These are phyloP conservation scores for Gliomastix tumulicola DNA, from an alignment of 2,329 filamentous ascomycete genomes.

Conservation along the genomic window DNA sequence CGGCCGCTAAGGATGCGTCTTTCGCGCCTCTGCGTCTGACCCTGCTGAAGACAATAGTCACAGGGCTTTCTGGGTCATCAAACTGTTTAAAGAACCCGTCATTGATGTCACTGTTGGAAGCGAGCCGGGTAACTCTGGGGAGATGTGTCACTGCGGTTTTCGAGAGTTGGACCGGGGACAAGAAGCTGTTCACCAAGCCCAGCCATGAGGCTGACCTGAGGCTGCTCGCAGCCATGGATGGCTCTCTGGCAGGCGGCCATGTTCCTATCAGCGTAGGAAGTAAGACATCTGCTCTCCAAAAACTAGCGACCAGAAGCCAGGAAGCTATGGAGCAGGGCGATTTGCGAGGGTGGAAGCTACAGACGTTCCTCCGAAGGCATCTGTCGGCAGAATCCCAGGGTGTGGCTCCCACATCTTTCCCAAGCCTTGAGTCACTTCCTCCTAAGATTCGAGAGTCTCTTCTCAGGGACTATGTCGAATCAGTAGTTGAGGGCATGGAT, in stretches of 20 bases:
- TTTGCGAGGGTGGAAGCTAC: slow-evolving; percentile 36
- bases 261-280: slow-evolving; percentile 12
- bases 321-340: slow-evolving; percentile 24
- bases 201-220: slow-evolving; percentile 13
- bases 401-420: slow-evolving; percentile 23
- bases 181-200: slow-evolving; percentile 17
- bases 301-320: slow-evolving; percentile 25
- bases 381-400: slow-evolving; percentile 21
- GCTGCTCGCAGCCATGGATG: slow-evolving; percentile 24
- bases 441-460: slow-evolving; percentile 19
- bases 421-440: slow-evolving; percentile 17
- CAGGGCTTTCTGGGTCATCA: slow-evolving; percentile 17
- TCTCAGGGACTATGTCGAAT: slow-evolving; percentile 19
- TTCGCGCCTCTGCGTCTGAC: slow-evolving; percentile 24
- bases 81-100: too few species aligned
- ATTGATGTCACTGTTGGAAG: too few species aligned
- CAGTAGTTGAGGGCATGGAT: slow-evolving; percentile 23
- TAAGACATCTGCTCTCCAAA: slow-evolving; percentile 17
- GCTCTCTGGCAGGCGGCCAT: slow-evolving; percentile 13
- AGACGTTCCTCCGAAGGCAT: slow-evolving; percentile 32
- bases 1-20: slow-evolving; percentile 1
- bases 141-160: slow-evolving; percentile 15
- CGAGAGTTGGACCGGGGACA: slow-evolving; percentile 17
- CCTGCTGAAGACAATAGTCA: slow-evolving; percentile 24
- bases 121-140: slow-evolving; percentile 16